A percentile compares a stretch with the other conserved stretches of the same genome.
Evolutionary conservation across 2,329 filamentous ascomycete genomes (phyloP).

Genomic region (Magnaporthales sp.): DNA sequence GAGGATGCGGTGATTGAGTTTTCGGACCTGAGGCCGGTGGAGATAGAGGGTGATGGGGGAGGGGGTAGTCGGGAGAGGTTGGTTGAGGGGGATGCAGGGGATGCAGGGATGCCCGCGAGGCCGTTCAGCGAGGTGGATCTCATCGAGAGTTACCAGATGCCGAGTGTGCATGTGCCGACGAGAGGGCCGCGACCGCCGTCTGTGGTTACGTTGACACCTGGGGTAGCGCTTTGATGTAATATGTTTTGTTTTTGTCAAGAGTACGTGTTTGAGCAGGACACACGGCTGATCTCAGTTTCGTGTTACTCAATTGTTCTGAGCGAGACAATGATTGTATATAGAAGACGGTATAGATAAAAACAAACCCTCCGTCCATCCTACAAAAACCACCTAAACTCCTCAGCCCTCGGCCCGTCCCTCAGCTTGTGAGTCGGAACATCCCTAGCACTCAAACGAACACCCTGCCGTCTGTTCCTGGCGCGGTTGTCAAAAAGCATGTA

Average conservation of each 20-base stretch:
- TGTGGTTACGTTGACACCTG: neutral
- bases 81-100: neutral
- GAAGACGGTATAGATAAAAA: neutral
- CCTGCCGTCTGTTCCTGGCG: slow-evolving; percentile 45
- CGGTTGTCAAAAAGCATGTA: slow-evolving; percentile 59
- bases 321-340: neutral
- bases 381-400: slow-evolving; percentile 48
- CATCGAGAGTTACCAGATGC: neutral
- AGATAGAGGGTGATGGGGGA: neutral
- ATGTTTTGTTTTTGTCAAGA: neutral
- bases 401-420: slow-evolving; percentile 39
- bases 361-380: slow-evolving; percentile 11
- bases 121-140: neutral
- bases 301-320: neutral
- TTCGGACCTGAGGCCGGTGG: neutral
- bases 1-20: neutral
- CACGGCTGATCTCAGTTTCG: too few relatives aligned
- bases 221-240: neutral
- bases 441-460: slow-evolving; percentile 40
- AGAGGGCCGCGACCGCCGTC: neutral
- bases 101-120: neutral
- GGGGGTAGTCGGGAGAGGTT: neutral
- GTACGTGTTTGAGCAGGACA: too few relatives aligned
- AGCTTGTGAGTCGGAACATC: slow-evolving; percentile 47
- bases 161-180: neutral